Evolutionary conservation across 345 rosid genomes (phyloP), one percentile per base, ranked within the genome.

Genomic region (Arabis hirsuta): DNA sequence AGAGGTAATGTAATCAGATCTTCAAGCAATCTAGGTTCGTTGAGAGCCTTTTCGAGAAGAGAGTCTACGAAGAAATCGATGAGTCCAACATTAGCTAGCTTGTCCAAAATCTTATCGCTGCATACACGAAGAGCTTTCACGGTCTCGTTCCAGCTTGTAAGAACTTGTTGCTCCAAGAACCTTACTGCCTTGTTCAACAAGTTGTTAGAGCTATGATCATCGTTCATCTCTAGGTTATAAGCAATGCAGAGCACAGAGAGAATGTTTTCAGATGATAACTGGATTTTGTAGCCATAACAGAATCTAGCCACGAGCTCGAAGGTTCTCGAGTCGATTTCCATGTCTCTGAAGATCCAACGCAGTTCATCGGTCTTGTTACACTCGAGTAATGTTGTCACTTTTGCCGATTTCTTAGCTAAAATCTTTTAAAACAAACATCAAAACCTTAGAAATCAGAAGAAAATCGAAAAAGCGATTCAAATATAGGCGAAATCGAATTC

Each of bases 91-190:
- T 67, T 71, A 53, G 44, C 57, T 13, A 85, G 82, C 41, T 69
- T 84, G 57, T 77, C 65, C 48, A 85, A 69, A 66, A 59, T 32
- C 62, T 67, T 80, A 4, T 81, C 82, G 0, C 74, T 86, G 0
- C 81, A 71, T 1, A 66, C 71, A 39, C 80, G 60, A 27, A 86
- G 76, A 52, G 85, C 92, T 77, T 82, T 90, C 53, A 93, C 75
- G 7, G 84, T 86, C 61, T 89, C 87, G 9, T 83, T 82, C 97
- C 98, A 90, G 82, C 84, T 86, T 5, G 79, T 79, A 50, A 93
- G 87, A 67, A 89, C 84, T 73, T 46, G 76, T 34, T 78, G 81
- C 41, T 79, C 78, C 22, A 89, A 78, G 82, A 87, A 90, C 36
- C 51, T 53, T 6, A 61, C 50, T 26, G 87, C 82, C 73, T 62